Percentiles rank a stretch among this genome's conserved stretches.
Conservation (phyloP, 2,329 filamentous ascomycete species). For the Ceratocystis cubensis region DNA sequence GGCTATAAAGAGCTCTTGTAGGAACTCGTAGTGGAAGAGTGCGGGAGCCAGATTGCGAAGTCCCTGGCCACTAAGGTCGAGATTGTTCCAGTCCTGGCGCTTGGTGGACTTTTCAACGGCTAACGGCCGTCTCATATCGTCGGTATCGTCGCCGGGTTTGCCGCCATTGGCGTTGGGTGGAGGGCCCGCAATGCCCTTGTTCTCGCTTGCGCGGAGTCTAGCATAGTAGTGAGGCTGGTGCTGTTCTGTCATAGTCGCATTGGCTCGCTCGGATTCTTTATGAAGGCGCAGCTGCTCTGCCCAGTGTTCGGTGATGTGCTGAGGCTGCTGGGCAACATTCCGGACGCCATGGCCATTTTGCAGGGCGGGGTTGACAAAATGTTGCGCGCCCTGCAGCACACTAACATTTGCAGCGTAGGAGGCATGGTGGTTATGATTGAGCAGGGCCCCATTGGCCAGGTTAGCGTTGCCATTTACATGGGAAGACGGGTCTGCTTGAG, state of each 20-base stretch:
- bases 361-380: conserved; percentile 27
- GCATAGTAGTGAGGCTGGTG: conserved; percentile 60
- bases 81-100: conserved; percentile 77
- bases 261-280: conserved; percentile 62
- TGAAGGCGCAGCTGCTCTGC: conserved; percentile 71
- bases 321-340: conserved; percentile 38
- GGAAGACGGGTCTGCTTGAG: conserved; percentile 42
- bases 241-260: conserved; percentile 56
- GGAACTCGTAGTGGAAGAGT: conserved; percentile 77
- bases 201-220: conserved; percentile 55
- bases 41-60: conserved; percentile 66
- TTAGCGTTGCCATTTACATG: conserved; percentile 41
- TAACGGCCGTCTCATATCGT: conserved; percentile 48
- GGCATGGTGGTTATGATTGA: conserved; percentile 20
- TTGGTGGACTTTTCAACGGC: conserved; percentile 54
- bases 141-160: conserved; percentile 42
- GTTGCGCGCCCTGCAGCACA: conserved; percentile 15
- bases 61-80: conserved; percentile 94
- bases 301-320: conserved; percentile 60
- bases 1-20: conserved; percentile 84
- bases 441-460: conserved; percentile 35
- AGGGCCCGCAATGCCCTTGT: conserved; percentile 49
- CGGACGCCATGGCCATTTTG: conserved; percentile 45
- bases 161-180: conserved; percentile 35
- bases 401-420: conserved; percentile 17